These are phyloP conservation scores for Marchantia polymorpha DNA, from an alignment of 225 moss, liverwort and hornwort genomes.

Conservation along the genomic window DNA sequence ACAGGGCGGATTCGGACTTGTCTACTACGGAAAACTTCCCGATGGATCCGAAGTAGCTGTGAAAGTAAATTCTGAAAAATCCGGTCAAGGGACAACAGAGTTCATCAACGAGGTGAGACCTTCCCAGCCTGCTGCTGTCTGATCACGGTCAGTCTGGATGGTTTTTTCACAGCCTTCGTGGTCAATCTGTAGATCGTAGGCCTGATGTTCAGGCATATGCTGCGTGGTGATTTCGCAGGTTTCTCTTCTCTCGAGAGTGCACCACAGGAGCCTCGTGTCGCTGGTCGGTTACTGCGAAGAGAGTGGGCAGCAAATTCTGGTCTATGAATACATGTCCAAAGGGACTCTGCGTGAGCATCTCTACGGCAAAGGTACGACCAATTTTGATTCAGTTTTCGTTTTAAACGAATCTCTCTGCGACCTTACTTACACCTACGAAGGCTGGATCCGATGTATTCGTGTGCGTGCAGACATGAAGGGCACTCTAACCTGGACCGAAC, in stretches of 20 bases:
- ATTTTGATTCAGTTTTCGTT: background rate
- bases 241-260: constrained; percentile 30
- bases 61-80: constrained; percentile 28
- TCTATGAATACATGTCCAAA: constrained; percentile 29
- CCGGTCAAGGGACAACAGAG: constrained; percentile 27
- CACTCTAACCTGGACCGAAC: constrained; percentile 1
- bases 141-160: background rate
- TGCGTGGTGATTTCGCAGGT: constrained; percentile 14
- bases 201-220: constrained; percentile 1
- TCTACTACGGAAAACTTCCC: constrained; percentile 29
- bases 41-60: constrained; percentile 38
- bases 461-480: constrained; percentile 3
- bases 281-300: constrained; percentile 37
- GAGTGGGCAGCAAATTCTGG: constrained; percentile 25
- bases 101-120: constrained; percentile 32
- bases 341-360: constrained; percentile 30
- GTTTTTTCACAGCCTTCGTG: constrained; percentile 11
- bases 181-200: constrained; percentile 1
- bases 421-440: background rate
- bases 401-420: background rate
- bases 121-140: background rate
- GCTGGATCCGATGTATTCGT: background rate
- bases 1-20: constrained; percentile 38
- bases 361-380: constrained; percentile 21
- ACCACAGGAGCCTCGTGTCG: constrained; percentile 34